A percentile compares a stretch with the other conserved stretches of the same genome.
These are phyloP conservation scores for Combretum micranthum DNA, from an alignment of 345 rosid species.

Conservation along the genomic window DNA sequence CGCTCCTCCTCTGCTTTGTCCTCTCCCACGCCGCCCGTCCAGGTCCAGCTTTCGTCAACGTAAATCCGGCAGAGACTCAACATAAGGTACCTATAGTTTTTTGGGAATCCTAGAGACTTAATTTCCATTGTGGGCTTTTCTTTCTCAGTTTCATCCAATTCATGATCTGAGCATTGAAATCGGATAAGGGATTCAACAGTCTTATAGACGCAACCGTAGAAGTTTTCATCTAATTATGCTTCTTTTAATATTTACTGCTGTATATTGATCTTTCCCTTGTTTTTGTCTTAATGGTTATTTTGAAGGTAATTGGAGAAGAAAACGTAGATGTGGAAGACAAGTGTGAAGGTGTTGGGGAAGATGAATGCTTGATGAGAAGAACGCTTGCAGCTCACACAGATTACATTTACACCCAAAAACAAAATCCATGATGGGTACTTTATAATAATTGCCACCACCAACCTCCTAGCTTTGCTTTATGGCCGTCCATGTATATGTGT, in stretches of 20 bases:
- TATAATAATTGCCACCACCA: not conserved
- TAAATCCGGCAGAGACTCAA: not conserved
- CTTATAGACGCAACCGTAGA: no score
- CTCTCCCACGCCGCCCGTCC: conserved; percentile 19
- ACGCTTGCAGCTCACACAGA: conserved; percentile 26
- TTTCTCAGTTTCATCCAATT: no score
- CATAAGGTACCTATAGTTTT: conserved; percentile 6
- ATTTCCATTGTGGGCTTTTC: no score
- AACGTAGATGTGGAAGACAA: conserved; percentile 22
- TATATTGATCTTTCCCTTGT: not conserved
- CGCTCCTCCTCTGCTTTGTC: conserved; percentile 13
- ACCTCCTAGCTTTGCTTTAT: no score
- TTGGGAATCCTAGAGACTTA: no score
- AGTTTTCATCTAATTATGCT: no score
- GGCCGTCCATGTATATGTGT: conserved; percentile 10
- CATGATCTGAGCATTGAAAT: no score
- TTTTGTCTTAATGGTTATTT: not conserved
- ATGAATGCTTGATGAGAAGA: conserved; percentile 47
- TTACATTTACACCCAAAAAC: conserved; percentile 31
- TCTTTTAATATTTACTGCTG: no score
- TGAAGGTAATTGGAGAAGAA: conserved; percentile 5
- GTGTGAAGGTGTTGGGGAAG: conserved; percentile 44
- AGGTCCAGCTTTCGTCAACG: not conserved
- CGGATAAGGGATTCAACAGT: no score
- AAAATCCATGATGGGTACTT: conserved; percentile 11